Evolutionary conservation across 805 yeast genomes (phyloP).

Genomic region (Starmerella asiatica): DNA sequence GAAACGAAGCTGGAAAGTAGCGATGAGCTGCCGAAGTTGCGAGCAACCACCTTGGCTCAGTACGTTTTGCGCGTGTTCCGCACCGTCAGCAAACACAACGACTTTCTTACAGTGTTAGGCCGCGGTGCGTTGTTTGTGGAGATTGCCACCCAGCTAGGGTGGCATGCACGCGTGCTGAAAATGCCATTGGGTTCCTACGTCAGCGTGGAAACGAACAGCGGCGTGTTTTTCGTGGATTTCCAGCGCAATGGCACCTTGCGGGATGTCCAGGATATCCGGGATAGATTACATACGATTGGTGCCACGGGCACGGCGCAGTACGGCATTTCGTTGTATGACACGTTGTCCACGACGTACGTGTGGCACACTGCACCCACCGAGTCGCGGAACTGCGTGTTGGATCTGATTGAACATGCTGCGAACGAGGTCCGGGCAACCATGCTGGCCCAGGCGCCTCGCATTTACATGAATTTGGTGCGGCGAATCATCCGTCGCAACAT

Average conservation of each 20-base stretch:
- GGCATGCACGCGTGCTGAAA: constrained; percentile 12
- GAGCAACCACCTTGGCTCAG: background rate
- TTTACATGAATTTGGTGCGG: constrained; percentile 13
- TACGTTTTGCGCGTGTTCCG: constrained; percentile 6
- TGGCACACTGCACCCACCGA: constrained; percentile 18
- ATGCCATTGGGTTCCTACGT: constrained; percentile 15
- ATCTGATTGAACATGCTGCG: constrained; percentile 19
- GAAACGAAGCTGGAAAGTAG: background rate
- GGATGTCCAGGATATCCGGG: constrained; percentile 16
- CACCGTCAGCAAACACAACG: constrained; percentile 6
- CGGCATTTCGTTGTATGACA: constrained; percentile 18
- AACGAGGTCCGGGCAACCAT: constrained; percentile 10
- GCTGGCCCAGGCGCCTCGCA: constrained; percentile 8
- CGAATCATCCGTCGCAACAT: constrained; percentile 16
- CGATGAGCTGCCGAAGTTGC: background rate
- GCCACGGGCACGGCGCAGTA: constrained; percentile 6
- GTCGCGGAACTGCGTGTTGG: constrained; percentile 15
- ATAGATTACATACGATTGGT: constrained; percentile 10
- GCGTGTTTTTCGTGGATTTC: constrained; percentile 19
- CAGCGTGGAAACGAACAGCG: constrained; percentile 7
- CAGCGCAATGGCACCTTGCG: constrained; percentile 16
- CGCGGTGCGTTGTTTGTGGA: constrained; percentile 14
- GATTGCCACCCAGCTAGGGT: constrained; percentile 11
- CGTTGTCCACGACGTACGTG: constrained; percentile 16
- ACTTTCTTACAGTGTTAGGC: constrained; percentile 13